Evolutionary conservation across 129 eudicot species (phyloP), one percentile per base, ranked within the genome.

Genomic region (Logfia minima): DNA sequence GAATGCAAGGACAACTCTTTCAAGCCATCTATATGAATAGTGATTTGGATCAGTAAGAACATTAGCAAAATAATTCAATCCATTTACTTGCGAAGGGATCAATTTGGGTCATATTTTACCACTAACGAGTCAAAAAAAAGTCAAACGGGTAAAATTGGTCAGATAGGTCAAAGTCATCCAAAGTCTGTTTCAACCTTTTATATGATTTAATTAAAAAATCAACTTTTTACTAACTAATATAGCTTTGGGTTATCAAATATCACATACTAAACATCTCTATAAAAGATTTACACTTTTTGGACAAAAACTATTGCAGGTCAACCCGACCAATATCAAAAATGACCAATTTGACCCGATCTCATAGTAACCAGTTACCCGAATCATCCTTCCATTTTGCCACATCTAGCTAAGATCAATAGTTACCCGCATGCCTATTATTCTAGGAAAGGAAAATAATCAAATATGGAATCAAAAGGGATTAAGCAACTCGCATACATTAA

Each of bases 1-100:
- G 84, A 80, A 80, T 80, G 28, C 76, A 68, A 58, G 41, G 80
- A 66, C 18, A 59, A 48, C 23, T 31, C 79, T 67, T 80, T 74
- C 18, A n/a, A 34, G 43, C 70, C 55, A 68, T 58, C 84, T 80
- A 75, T 35, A 75, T 19, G 66, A 58, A 68, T 41, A 74, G 21
- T 29, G 71, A 4, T 58, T 59, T 56, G 11, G 7, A 29, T 61
- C 23, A 70, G 31, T 71, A 48, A 58, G 2, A 78, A 58, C 16
- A n/a, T 34, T 58, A 58, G 62, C 69, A 45, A 53, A 79, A 31
- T 13, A 31, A 16, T 72, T 29, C 21, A 24, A 55, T 60, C 37
- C 10, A 8, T 35, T 60, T 59, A 37, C 8, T 59, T 34, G 22
- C 39, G 68, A 59, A 9, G 1, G 58, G 55, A 22, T 74, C 17